These are phyloP conservation scores for Epichloe scottii DNA, from an alignment of 2,329 filamentous ascomycete species.

Conservation along the genomic window DNA sequence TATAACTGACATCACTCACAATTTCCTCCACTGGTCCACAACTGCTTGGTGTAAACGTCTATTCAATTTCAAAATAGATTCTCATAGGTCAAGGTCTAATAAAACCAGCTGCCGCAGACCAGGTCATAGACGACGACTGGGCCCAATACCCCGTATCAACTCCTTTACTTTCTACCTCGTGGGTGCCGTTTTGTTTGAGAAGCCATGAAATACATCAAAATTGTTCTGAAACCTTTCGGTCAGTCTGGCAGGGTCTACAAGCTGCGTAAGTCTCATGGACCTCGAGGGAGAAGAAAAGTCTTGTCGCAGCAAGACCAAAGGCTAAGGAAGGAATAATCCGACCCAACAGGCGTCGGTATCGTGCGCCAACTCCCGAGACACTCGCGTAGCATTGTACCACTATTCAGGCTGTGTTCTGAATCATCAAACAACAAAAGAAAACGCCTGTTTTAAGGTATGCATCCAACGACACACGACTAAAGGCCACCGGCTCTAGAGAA, in stretches of 20 bases:
- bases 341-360: not conserved
- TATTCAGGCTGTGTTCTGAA: not conserved
- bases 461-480: not conserved
- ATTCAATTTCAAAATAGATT: not conserved
- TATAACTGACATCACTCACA: too few relatives aligned
- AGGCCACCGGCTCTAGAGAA: not conserved
- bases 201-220: not conserved
- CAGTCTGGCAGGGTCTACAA: not conserved
- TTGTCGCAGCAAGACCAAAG: not conserved
- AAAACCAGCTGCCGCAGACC: not conserved
- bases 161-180: not conserved
- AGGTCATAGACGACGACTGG: too few relatives aligned
- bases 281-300: not conserved
- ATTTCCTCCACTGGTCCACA: too few relatives aligned
- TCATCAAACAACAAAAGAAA: constrained; percentile 3
- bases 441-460: constrained; percentile 2
- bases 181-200: not conserved
- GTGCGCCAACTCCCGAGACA: not conserved
- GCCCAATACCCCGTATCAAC: too few relatives aligned
- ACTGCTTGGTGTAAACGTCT: too few relatives aligned
- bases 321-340: not conserved
- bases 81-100: not conserved
- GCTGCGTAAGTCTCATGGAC: not conserved
- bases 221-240: not conserved
- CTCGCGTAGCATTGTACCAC: not conserved